Evolutionary conservation across 352 stramenopile species (phyloP), one percentile per base, ranked within the genome.

Genomic region (Phytophthora nicotianae): DNA sequence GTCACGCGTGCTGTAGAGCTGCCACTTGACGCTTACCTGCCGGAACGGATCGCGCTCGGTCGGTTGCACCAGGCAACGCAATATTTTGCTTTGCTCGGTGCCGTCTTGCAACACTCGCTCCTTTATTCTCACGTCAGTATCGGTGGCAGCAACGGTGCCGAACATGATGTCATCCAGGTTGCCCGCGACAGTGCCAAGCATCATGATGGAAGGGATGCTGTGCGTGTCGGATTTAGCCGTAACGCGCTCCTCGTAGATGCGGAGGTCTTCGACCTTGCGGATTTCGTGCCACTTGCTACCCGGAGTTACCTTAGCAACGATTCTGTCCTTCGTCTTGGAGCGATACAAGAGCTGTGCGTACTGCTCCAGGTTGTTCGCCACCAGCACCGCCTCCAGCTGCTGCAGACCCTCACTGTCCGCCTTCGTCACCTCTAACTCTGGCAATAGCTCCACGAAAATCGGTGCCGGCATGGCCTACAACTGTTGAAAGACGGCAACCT

Each of bases 11-110:
- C 73, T 63, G 54, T 67, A 67, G 13, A 73, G 59, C 33, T 66
- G 48, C 73, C 78, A 84, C 32, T 80, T 84, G 51, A 88, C 53
- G 24, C 71, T 78, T 8, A 75, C 59, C 16, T 83, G 81, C 10
- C 65, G 63, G 50, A 82, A 79, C 17, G 75, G 79, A 8, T 81
- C 58, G 14, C 74, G 50, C 0, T 72, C 50, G 4, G 50, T 68
- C 11, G 55, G 64, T 1, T 37, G 24, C 14, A 62, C 33, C 0
- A 71, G 20, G 16, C 58, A 63, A 10, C 37, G 45, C 9, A 74
- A 50, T 32, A 77, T 42, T 53, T 68, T 65, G 60, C 64, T 71
- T 16, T 64, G 64, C 26, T 68, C 46, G 13, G 45, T 52, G 19
- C 64, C 65, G 37, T 88, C 68, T 33, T 72, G 53, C 8, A 81